A percentile compares a stretch with the other conserved stretches of the same genome.
phyloP scores from a whole-genome alignment of 495 filamentous ascomycete species.

The Hypoxylon trugodes region DNA sequence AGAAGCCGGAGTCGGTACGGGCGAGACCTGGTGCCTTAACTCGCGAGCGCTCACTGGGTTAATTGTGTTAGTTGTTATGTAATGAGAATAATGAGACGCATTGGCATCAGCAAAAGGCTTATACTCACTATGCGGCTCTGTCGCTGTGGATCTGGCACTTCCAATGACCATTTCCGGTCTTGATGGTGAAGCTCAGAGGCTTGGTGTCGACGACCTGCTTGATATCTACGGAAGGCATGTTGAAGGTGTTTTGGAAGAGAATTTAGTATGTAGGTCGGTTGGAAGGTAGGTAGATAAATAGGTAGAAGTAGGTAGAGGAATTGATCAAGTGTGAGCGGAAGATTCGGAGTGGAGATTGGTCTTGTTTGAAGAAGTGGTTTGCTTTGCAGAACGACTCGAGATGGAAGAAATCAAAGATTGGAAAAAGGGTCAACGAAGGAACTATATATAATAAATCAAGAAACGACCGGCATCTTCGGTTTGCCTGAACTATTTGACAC shows the following conservation, averaged over 20 bases:
- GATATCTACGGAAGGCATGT: constrained; percentile 43
- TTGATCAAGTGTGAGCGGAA: not conserved
- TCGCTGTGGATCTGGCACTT: constrained; percentile 51
- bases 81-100: not conserved
- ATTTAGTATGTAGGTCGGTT: not conserved
- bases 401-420: not conserved
- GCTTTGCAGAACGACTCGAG: constrained; percentile 14
- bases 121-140: constrained; percentile 53
- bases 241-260: constrained; percentile 15
- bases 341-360: constrained; percentile 28
- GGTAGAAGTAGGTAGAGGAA: constrained; percentile 5
- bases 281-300: not conserved
- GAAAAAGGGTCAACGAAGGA: constrained; percentile 9
- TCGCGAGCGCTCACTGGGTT: constrained; percentile 50
- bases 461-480: constrained; percentile 25
- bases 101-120: too few species aligned
- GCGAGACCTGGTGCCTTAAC: constrained; percentile 39
- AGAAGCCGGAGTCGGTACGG: constrained; percentile 41
- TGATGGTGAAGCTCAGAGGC: constrained; percentile 54
- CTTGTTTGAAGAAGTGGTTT: constrained; percentile 13
- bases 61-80: constrained; percentile 9
- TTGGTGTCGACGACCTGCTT: constrained; percentile 47
- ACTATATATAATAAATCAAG: constrained; percentile 31
- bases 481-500: constrained; percentile 1
- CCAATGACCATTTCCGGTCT: constrained; percentile 50